Percentiles rank a stretch among this genome's conserved stretches.
These are phyloP conservation scores for Ophiostoma novo-ulmi DNA, from an alignment of 2,329 filamentous ascomycete genomes.

Conservation along the genomic window DNA sequence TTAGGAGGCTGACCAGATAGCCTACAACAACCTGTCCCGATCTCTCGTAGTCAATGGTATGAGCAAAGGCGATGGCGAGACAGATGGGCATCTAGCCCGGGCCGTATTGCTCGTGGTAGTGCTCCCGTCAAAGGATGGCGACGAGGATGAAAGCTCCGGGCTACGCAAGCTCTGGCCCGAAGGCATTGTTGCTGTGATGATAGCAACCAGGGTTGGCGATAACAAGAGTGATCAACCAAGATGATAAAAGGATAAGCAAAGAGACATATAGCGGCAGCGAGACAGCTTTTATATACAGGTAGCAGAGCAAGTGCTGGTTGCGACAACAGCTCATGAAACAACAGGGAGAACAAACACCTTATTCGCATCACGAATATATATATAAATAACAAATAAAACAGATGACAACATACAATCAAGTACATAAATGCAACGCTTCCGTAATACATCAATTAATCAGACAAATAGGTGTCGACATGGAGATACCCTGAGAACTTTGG, in stretches of 20 bases:
- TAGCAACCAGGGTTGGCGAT: background rate
- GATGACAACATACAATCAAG: background rate
- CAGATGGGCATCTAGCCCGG: background rate
- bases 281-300: conserved; percentile 1
- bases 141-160: background rate
- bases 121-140: background rate
- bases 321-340: background rate
- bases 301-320: background rate
- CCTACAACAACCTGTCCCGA: background rate
- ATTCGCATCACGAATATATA: background rate
- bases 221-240: background rate
- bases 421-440: background rate
- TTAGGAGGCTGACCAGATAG: background rate
- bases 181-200: background rate
- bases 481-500: background rate
- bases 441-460: background rate
- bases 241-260: background rate
- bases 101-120: background rate
- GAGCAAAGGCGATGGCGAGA: background rate
- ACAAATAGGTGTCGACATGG: no score
- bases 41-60: background rate
- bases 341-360: background rate
- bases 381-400: background rate
- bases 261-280: background rate
- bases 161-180: background rate